These are phyloP conservation scores for Nigrograna mackinnonii DNA, from an alignment of 2,329 filamentous ascomycete genomes.

Conservation along the genomic window DNA sequence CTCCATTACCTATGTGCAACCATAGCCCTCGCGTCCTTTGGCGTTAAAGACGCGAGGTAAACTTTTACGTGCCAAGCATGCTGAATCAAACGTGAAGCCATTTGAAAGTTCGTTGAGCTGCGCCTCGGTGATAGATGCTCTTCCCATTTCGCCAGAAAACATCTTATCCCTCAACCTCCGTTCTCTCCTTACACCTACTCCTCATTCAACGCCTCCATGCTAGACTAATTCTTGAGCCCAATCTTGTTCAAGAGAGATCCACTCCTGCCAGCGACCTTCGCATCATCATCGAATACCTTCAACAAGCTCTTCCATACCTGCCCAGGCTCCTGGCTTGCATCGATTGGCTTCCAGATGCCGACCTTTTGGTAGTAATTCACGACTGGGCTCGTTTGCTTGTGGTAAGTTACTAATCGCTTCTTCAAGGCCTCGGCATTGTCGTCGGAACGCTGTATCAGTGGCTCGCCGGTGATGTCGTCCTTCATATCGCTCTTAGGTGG, in stretches of 20 bases:
- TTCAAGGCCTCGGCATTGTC: constrained; percentile 95
- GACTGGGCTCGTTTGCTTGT: constrained; percentile 89
- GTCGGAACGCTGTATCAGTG: constrained; percentile 92
- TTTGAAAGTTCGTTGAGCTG: constrained; percentile 1
- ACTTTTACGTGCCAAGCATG: neutral
- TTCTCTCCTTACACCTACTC: neutral
- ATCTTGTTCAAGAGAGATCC: constrained; percentile 57
- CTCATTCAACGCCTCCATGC: neutral
- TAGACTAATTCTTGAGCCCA: constrained; percentile 54
- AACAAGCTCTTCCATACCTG: constrained; percentile 95
- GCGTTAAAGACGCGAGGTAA: neutral
- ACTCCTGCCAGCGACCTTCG: constrained; percentile 41
- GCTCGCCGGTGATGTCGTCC: constrained; percentile 96
- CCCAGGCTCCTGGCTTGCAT: constrained; percentile 93
- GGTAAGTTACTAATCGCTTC: constrained; percentile 93
- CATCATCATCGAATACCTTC: constrained; percentile 74
- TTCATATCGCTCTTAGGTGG: constrained; percentile 92
- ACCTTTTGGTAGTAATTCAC: constrained; percentile 97
- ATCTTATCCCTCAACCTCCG: neutral
- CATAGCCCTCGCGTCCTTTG: constrained; percentile 5
- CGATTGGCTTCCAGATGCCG: constrained; percentile 93
- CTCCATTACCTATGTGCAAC: constrained; percentile 21
- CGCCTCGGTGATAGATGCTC: neutral
- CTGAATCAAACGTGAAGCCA: neutral
- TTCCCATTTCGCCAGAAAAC: neutral